These are phyloP conservation scores for Gossypium turneri DNA, from an alignment of 345 rosid species.

Conservation along the genomic window DNA sequence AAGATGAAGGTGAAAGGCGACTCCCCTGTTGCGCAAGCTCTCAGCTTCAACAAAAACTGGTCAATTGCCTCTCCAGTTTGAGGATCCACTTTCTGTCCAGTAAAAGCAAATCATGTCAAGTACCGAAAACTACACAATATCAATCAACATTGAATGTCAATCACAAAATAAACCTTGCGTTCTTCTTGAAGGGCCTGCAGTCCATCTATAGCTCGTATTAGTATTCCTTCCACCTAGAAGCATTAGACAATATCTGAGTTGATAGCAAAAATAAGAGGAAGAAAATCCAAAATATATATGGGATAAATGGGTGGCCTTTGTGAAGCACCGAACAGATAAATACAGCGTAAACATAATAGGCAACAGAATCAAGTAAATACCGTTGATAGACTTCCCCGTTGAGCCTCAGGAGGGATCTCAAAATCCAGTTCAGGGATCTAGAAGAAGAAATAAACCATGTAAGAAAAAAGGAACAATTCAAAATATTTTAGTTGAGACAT, in stretches of 20 bases:
- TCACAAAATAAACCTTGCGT: constrained; percentile 53
- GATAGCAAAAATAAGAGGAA: background rate
- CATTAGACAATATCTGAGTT: constrained; percentile 13
- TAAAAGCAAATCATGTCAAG: constrained; percentile 15
- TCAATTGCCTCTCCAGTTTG: constrained; percentile 90
- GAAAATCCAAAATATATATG: background rate
- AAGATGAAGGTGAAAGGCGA: constrained; percentile 66
- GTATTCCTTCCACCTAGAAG: constrained; percentile 73
- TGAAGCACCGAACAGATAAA: background rate
- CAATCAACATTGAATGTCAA: background rate
- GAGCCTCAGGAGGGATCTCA: constrained; percentile 97
- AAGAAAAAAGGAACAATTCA: background rate
- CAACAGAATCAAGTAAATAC: constrained; percentile 35
- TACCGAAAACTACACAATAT: background rate
- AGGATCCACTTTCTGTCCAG: constrained; percentile 72
- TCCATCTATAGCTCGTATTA: constrained; percentile 77
- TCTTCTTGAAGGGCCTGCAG: constrained; percentile 87
- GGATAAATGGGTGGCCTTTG: background rate
- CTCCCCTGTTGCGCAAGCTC: constrained; percentile 67
- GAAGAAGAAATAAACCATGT: constrained; percentile 3
- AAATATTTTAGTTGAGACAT: background rate
- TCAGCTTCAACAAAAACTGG: constrained; percentile 68
- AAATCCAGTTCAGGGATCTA: constrained; percentile 93
- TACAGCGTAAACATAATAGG: background rate
- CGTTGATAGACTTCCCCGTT: constrained; percentile 84